phyloP scores from a whole-genome alignment of 805 yeast species.

The Metschnikowia arizonensis region DNA sequence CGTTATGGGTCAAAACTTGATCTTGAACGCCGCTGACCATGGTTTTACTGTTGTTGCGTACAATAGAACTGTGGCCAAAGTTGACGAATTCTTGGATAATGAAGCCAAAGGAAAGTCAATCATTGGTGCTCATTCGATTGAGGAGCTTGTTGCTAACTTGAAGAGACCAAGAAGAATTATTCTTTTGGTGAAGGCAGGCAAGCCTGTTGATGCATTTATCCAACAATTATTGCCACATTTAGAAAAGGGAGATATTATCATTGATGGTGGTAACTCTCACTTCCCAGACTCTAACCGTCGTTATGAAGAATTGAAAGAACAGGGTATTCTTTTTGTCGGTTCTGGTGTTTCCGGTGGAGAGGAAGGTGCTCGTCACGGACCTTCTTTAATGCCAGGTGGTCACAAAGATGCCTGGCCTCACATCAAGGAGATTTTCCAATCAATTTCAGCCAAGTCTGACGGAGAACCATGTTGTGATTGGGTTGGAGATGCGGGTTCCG shows the following conservation, averaged over 20 bases:
- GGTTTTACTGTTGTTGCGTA: conserved; percentile 97
- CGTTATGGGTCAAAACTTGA: conserved; percentile 99
- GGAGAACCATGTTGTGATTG: conserved; percentile 99
- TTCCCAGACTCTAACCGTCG: conserved; percentile 99
- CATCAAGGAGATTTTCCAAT: conserved; percentile 93
- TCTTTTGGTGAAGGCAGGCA: conserved; percentile 93
- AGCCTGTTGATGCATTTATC: conserved; percentile 89
- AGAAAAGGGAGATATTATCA: conserved; percentile 96
- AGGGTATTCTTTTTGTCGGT: conserved; percentile 92
- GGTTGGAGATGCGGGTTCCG: conserved; percentile 99
- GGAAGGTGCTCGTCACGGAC: conserved; percentile 99
- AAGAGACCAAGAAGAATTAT: conserved; percentile 97
- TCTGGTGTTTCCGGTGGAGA: conserved; percentile 99
- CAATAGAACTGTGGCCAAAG: conserved; percentile 97
- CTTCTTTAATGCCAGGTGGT: conserved; percentile 99
- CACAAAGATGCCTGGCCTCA: conserved; percentile 98
- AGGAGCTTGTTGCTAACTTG: conserved; percentile 80
- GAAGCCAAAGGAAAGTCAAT: conserved; percentile 98
- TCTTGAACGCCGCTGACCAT: conserved; percentile 97
- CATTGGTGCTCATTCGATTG: conserved; percentile 90
- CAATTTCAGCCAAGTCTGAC: conserved; percentile 91
- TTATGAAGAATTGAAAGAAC: conserved; percentile 76
- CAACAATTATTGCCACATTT: conserved; percentile 82
- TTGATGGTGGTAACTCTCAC: conserved; percentile 99
- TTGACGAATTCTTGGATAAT: conserved; percentile 85